Percentiles rank a stretch among this genome's conserved stretches.
These are phyloP conservation scores for Chaetomium sp. DNA, from an alignment of 2,329 filamentous ascomycete species.

Conservation along the genomic window DNA sequence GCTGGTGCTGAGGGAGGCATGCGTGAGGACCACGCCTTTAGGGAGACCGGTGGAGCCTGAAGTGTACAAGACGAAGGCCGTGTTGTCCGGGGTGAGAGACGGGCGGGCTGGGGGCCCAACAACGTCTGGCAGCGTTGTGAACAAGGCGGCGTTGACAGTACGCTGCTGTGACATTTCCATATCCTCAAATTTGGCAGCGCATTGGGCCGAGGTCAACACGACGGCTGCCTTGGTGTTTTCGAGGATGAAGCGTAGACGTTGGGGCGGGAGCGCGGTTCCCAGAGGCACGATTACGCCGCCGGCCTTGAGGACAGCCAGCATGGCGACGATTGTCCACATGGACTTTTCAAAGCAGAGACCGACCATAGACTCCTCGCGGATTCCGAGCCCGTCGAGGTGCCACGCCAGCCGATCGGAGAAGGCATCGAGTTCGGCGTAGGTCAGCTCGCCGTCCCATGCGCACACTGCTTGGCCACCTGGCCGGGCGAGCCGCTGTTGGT, in stretches of 20 bases:
- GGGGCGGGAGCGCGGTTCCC: background rate
- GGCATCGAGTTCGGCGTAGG: background rate
- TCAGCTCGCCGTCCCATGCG: constrained; percentile 1
- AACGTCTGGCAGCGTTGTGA: background rate
- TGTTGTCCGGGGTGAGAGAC: background rate
- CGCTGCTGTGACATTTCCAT: background rate
- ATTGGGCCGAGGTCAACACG: background rate
- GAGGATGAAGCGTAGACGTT: background rate
- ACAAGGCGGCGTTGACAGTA: background rate
- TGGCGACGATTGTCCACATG: background rate
- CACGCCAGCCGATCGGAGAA: background rate
- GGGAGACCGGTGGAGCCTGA: background rate
- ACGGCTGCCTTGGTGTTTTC: background rate
- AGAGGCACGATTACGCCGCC: background rate
- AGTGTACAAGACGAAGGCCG: background rate
- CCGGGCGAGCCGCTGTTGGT: background rate
- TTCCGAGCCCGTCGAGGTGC: background rate
- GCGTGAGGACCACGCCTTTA: background rate
- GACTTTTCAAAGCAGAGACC: background rate
- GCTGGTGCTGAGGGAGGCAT: background rate
- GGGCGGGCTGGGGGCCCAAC: background rate
- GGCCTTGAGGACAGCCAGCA: background rate
- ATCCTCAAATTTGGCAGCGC: background rate
- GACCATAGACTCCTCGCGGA: background rate
- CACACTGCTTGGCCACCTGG: background rate